Evolutionary conservation across 768 basidiomycete genomes (phyloP).

Genomic region (Boletus tomentosulus): DNA sequence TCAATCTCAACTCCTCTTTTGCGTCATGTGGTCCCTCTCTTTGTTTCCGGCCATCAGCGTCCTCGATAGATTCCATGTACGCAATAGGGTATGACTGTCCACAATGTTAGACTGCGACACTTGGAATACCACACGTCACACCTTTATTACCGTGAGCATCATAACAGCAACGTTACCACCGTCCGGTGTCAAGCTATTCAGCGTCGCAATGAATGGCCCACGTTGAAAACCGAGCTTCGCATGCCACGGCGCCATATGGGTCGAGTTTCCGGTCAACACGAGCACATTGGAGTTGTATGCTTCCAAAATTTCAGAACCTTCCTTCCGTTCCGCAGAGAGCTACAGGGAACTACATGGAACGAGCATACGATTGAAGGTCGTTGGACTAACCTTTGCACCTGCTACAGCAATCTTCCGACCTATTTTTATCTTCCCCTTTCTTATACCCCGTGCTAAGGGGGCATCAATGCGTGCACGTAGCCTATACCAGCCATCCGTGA

Average conservation of each 20-base stretch:
- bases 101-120: neutral
- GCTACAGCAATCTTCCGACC: slow-evolving; percentile 83
- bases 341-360: slow-evolving; percentile 24
- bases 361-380: neutral
- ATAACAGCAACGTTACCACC: slow-evolving; percentile 76
- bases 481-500: slow-evolving; percentile 98
- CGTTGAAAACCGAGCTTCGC: slow-evolving; percentile 76
- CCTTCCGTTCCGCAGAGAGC: slow-evolving; percentile 68
- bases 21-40: slow-evolving; percentile 63
- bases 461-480: slow-evolving; percentile 73
- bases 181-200: slow-evolving; percentile 74
- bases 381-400: slow-evolving; percentile 66
- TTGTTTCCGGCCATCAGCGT: slow-evolving; percentile 43
- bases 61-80: slow-evolving; percentile 65
- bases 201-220: slow-evolving; percentile 64
- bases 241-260: slow-evolving; percentile 85
- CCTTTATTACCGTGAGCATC: slow-evolving; percentile 71
- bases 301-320: slow-evolving; percentile 79
- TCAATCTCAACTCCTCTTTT: slow-evolving; percentile 58
- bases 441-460: slow-evolving; percentile 66
- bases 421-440: slow-evolving; percentile 58
- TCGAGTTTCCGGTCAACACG: slow-evolving; percentile 76
- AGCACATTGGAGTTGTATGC: slow-evolving; percentile 68
- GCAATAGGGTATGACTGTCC: slow-evolving; percentile 67
- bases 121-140: slow-evolving; percentile 19